These are phyloP conservation scores for Epichloe uncinata DNA, from an alignment of 2,329 filamentous ascomycete species.

Conservation along the genomic window DNA sequence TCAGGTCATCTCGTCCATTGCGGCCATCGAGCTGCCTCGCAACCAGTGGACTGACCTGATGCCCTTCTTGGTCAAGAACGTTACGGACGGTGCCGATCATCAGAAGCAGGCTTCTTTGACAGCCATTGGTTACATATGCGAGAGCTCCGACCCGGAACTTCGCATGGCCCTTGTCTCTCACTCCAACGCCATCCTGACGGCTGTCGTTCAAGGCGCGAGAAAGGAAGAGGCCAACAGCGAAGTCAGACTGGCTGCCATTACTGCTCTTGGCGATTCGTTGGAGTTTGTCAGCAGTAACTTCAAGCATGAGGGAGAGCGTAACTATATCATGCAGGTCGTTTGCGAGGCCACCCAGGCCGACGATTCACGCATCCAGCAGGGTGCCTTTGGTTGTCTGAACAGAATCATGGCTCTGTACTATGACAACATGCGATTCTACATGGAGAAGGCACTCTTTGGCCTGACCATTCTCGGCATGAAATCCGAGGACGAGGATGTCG, in stretches of 20 bases:
- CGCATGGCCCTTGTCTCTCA: slow-evolving; percentile 68
- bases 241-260: slow-evolving; percentile 84
- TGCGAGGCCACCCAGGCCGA: slow-evolving; percentile 95
- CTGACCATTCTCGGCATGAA: slow-evolving; percentile 98
- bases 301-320: slow-evolving; percentile 96
- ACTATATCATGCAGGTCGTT: slow-evolving; percentile 99
- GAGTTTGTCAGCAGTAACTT: slow-evolving; percentile 98
- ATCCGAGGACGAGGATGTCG: slow-evolving; percentile 91
- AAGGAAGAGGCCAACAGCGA: slow-evolving; percentile 91
- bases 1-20: slow-evolving; percentile 91
- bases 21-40: slow-evolving; percentile 83
- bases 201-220: slow-evolving; percentile 90
- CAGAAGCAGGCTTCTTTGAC: slow-evolving; percentile 91
- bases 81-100: slow-evolving; percentile 72
- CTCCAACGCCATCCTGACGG: slow-evolving; percentile 95
- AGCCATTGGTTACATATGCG: slow-evolving; percentile 97
- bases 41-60: slow-evolving; percentile 92
- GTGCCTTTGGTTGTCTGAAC: slow-evolving; percentile 93
- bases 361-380: slow-evolving; percentile 85
- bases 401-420: slow-evolving; percentile 98
- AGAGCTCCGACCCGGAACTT: slow-evolving; percentile 81
- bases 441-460: slow-evolving; percentile 98
- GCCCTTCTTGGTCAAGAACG: slow-evolving; percentile 78
- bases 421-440: slow-evolving; percentile 99
- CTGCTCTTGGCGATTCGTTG: slow-evolving; percentile 86